Base-by-base conservation (phyloP, 345 rosid species). In the Sonneratia alba region DNA sequence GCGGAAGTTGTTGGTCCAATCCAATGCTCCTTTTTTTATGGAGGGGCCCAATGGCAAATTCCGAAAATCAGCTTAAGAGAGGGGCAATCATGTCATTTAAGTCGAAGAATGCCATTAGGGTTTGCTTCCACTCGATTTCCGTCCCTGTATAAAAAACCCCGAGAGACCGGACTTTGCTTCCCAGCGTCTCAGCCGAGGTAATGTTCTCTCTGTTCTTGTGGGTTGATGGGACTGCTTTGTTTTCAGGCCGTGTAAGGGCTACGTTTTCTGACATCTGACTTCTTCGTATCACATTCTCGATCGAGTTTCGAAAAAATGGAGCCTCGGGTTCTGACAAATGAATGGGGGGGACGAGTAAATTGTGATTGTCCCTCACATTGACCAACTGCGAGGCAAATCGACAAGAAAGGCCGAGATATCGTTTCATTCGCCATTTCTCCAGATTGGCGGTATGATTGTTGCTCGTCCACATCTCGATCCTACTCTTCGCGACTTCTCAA, bases 391-490 rank as follows among this genome's bases (percentile, higher is more conserved):
- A 83, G 90, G 86, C 11, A 80, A 36, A 83, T 38, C 75, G 71
- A 84, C 45, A 56, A 61, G 43, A 40, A 40, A 34, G 89, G 87
- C 87, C 87, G 89, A 82, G 91, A 85, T 79, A 85, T 85, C 91
- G 91, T 87, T 87, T 87, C 87, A 82, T 84, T 74, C 87, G 91
- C 83, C 83, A 66, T 76, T 74, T 78, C 36, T 57, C 38, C 77
- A 22, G 72, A 74, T 87, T 83, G 89, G 69, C 91, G 87, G 71
- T 81, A 79, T 81, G 91, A 82, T 87, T 85, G 89, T 85, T 87
- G 86, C 89, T 85, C 86, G 86, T 83, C 89, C 76, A 87, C 81
- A 87, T 75, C 51, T 16, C 24, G 27, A 36, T 69, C 6, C 49
- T 14, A 7, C n/a, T 6, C 8, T 14, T 53, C 7, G 3, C 59